Evolutionary conservation across 192 early-diverging fungal genomes (phyloP), one percentile per base, ranked within the genome.

Genomic region (Podila clonocystis): DNA sequence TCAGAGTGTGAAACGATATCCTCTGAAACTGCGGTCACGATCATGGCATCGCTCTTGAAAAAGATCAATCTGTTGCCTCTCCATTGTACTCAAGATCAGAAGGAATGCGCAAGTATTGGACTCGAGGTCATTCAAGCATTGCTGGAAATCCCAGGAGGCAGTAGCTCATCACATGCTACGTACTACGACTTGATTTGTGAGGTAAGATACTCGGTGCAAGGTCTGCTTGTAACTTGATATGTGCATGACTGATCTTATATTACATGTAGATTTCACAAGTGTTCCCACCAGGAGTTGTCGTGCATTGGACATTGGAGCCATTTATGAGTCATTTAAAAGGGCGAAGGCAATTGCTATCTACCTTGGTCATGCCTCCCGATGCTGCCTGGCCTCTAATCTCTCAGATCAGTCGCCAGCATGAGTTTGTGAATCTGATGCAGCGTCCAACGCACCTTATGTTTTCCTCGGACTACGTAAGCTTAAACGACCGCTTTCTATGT

Each of bases 331-430:
- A 87, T n/a, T 65, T 90, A 22, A 84, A 84, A n/a, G 82, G 75
- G 65, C 85, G 89, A 41, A 72, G 89, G 30, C 77, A 82, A 11
- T 72, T 84, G 52, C 67, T 90, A 24, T 82, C 85, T 2, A 82
- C 83, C 22, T 74, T 90, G 33, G 84, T 87, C 74, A 90, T 90
- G 82, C 87, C 89, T 26, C 89, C 89, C 34, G 93, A 94, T 75
- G 91, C 91, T 4, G 91, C 92, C 7, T 94, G 93, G 93, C 92
- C 92, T 60, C 73, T 94, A 50, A 92, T 94, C 29, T 91, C 92
- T n/a, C 91, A 92, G 67, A 85, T 91, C 60, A 90, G 87, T 48
- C 85, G 86, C 45, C 74, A 84, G 61, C 83, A 90, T 58, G 84
- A 88, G 64, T 86, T 82, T 62, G 84, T 84, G 36, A 84, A 85